Percentiles rank a stretch among this genome's conserved stretches.
phyloP scores from a whole-genome alignment of 2,329 filamentous ascomycete species.

The Xylaria arbuscula region DNA sequence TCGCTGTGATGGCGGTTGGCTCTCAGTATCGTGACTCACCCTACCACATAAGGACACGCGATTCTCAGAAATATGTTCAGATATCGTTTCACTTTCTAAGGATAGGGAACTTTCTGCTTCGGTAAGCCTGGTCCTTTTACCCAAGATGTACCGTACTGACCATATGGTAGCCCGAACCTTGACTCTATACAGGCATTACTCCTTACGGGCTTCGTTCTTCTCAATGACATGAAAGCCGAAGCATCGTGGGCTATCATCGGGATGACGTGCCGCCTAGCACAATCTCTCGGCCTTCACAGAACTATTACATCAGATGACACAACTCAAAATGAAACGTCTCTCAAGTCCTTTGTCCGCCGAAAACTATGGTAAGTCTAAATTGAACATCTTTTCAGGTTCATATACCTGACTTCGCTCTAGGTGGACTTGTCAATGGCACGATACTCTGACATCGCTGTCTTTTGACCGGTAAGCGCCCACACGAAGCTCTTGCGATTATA shows the following conservation, averaged over 20 bases:
- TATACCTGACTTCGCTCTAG: constrained; percentile 40
- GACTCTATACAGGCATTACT: constrained; percentile 74
- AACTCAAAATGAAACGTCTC: constrained; percentile 56
- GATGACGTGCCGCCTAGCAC: constrained; percentile 72
- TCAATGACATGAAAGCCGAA: constrained; percentile 77
- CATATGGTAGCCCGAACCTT: constrained; percentile 64
- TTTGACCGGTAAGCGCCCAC: constrained; percentile 65
- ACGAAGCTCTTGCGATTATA: background rate
- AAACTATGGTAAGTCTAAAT: constrained; percentile 62
- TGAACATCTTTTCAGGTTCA: background rate
- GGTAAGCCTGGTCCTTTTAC: constrained; percentile 52
- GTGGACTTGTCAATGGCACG: constrained; percentile 75
- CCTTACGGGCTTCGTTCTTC: constrained; percentile 70
- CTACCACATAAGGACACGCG: constrained; percentile 68
- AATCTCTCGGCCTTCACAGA: constrained; percentile 71
- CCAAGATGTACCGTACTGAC: constrained; percentile 18
- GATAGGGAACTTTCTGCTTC: constrained; percentile 70
- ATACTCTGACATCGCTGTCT: constrained; percentile 72
- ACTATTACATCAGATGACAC: constrained; percentile 60
- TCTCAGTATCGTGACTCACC: constrained; percentile 74
- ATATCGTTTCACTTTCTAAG: constrained; percentile 74
- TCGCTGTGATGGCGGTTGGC: constrained; percentile 72
- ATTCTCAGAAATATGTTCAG: constrained; percentile 71
- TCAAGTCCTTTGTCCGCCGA: constrained; percentile 66
- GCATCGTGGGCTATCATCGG: constrained; percentile 74